phyloP scores from a whole-genome alignment of 140 eudicot species.

The Senecio squalidus region DNA sequence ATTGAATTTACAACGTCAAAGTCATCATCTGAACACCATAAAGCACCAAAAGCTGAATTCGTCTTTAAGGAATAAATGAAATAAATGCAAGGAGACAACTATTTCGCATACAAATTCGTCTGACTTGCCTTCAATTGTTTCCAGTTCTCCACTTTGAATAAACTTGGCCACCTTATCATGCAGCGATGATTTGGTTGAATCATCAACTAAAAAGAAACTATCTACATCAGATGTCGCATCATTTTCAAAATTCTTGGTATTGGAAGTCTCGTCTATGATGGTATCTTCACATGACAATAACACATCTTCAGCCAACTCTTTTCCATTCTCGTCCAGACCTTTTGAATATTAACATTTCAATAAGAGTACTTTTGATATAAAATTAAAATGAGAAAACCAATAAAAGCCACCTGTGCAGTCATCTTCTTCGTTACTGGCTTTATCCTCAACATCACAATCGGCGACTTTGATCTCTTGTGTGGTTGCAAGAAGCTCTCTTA shows the following conservation, averaged over 20 bases:
- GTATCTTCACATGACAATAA: conserved; percentile 25
- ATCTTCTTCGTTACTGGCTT: conserved; percentile 22
- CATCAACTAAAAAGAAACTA: conserved; percentile 17
- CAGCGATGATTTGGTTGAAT: conserved; percentile 32
- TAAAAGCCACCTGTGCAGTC: conserved; percentile 35
- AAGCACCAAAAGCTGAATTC: conserved; percentile 17
- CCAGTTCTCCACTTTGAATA: conserved; percentile 67
- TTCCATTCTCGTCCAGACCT: conserved; percentile 50
- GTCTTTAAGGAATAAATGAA: conserved; percentile 8
- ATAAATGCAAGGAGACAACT: neutral
- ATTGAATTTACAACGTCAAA: conserved; percentile 21
- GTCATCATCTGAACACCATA: conserved; percentile 41
- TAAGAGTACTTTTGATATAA: neutral
- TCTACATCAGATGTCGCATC: conserved; percentile 16
- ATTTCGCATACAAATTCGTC: neutral
- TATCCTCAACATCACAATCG: conserved; percentile 27
- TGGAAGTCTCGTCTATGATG: conserved; percentile 13
- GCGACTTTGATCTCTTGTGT: conserved; percentile 19
- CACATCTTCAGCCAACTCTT: conserved; percentile 31
- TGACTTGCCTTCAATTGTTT: conserved; percentile 54
- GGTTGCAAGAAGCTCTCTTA: conserved; percentile 61
- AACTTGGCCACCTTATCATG: conserved; percentile 73
- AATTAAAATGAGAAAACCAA: neutral
- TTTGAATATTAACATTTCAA: conserved; percentile 15
- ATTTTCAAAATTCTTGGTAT: conserved; percentile 2